Evolutionary conservation across 352 stramenopile species (phyloP), one percentile per base, ranked within the genome.

Genomic region (Globisporangium solare): DNA sequence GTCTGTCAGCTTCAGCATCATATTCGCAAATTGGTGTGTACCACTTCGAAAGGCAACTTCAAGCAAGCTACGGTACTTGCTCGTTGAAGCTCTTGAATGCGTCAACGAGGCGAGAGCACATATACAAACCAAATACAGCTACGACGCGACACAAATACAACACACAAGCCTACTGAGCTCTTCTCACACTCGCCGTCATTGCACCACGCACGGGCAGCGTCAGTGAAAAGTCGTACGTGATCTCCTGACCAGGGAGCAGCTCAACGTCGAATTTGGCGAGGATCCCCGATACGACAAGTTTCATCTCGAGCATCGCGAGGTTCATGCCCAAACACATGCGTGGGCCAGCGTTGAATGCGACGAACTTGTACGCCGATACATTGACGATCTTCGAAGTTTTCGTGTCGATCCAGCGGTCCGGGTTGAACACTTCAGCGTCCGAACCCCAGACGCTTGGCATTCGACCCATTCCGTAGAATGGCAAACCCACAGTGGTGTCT

Each of bases 281-380:
- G 3, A 43, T 18, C 12, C 39, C 17, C 39, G 39, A 15, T 10
- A n/a, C 17, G 3, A 43, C 39, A 5, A 43, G 12, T n/a, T 43
- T 43, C 39, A n/a, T 51, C 22, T 54, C 32, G 50, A 47, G 20
- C 20, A 56, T 56, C 37, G 51, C 37, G 20, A 56, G 51, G 37
- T 56, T 56, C 35, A 56, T 21, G 14, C 51, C 51, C 13, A 56
- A 14, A 14, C 51, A 56, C 21, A 46, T 32, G 35, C 51, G 37
- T 24, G 50, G 50, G 6, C 50, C 50, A 11, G 35, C 50, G 20
- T 47, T 17, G 50, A 56, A 56, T 13, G 37, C 27, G 12, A 37
- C 14, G 14, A 56, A 56, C 15, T 47, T 46, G 50, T 35, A 56
- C 0, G 50, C n/a, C 37, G 50, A 47, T 1, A 47, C 37, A 10